These are phyloP conservation scores for Metschnikowia continentalis DNA, from an alignment of 805 yeast genomes.

Conservation along the genomic window DNA sequence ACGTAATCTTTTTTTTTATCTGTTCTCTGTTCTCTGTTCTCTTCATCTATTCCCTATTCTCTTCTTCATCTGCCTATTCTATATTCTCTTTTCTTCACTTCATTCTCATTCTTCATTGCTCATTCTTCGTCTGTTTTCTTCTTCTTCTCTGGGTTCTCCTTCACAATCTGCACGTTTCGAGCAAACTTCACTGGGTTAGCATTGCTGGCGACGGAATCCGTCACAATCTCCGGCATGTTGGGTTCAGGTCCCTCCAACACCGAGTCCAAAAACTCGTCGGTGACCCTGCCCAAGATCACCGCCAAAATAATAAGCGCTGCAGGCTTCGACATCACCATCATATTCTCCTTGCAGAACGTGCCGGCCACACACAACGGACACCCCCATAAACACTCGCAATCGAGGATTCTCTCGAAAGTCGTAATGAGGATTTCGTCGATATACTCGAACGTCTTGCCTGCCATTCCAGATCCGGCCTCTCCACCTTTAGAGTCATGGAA, in stretches of 20 bases:
- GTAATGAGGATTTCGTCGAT: slow-evolving; percentile 60
- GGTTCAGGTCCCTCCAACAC: slow-evolving; percentile 71
- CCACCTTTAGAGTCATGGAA: slow-evolving; percentile 86
- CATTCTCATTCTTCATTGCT: no score
- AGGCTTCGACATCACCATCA: slow-evolving; percentile 79
- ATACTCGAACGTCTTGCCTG: slow-evolving; percentile 75
- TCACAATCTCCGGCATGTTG: slow-evolving; percentile 61
- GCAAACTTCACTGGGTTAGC: slow-evolving; percentile 57
- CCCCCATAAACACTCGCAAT: slow-evolving; percentile 72
- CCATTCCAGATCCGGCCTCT: slow-evolving; percentile 70
- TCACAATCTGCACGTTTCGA: slow-evolving; percentile 45
- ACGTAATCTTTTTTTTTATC: no score
- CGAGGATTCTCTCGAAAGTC: slow-evolving; percentile 54
- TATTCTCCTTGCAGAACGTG: slow-evolving; percentile 73
- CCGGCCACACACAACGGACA: slow-evolving; percentile 88
- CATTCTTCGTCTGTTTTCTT: neutral
- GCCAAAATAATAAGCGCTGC: slow-evolving; percentile 74
- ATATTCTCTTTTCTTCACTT: no score
- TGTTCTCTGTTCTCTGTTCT: no score
- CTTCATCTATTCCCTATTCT: no score
- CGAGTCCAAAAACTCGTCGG: slow-evolving; percentile 39
- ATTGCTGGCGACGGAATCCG: slow-evolving; percentile 66
- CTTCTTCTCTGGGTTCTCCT: slow-evolving; percentile 7
- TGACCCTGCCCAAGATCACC: slow-evolving; percentile 50
- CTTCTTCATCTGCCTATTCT: no score